Evolutionary conservation across 495 filamentous ascomycete genomes (phyloP), one percentile per base, ranked within the genome.

Genomic region (Bacidia gigantensis): DNA sequence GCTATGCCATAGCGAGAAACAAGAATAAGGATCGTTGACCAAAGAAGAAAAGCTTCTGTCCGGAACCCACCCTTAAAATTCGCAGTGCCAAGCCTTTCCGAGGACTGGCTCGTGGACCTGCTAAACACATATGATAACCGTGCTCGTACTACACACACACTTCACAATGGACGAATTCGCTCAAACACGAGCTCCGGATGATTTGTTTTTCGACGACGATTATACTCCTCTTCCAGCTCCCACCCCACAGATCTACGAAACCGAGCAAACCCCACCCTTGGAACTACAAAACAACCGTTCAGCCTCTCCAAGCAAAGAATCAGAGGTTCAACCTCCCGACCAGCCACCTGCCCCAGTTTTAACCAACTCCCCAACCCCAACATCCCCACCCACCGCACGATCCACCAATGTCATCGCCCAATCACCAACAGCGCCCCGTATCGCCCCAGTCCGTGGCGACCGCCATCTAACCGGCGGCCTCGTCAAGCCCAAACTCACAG

Each of bases 141-240:
- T n/a, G n/a, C n/a, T n/a, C n/a, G n/a, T n/a, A n/a, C n/a, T n/a
- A n/a, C n/a, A n/a, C n/a, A n/a, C n/a, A n/a, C n/a, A n/a, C n/a
- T n/a, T n/a, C n/a, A 51, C 21, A 21, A 68, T 69, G 65, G 68
- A 71, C 53, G 69, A 68, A 44, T 84, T 84, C 56, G 81, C 81
- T 17, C 83, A 84, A 58, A 82, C 82, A 0, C 71, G 81, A 25
- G 72, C 71, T 11, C 74, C 73, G 14, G 82, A 87, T 56, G 81
- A 86, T 62, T 65, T 86, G 14, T 84, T 84, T 58, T 78, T 82
- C 56, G 82, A 86, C 59, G 83, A 85, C 58, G 83, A 85, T 58
- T 82, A 85, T 56, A 78, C 79, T 29, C 82, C 83, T 3, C 66
- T 83, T 25, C 49, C 73, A 2, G 67, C 70, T 47, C 62, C 69